Base-by-base conservation (phyloP, 257 asterid species). In the Solanum rostratum region DNA sequence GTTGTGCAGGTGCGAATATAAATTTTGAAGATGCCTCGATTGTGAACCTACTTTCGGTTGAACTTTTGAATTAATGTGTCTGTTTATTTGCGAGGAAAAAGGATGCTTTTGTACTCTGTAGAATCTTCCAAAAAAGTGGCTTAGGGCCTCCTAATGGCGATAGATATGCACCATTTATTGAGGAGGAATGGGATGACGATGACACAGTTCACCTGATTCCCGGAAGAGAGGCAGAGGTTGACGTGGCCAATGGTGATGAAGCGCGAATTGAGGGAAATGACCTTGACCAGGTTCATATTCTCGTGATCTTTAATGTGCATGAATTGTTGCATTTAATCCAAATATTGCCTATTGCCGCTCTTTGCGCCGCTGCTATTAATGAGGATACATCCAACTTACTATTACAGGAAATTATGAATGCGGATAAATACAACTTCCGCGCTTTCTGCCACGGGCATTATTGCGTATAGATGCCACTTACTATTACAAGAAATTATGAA, bases 91-190 rank as follows among this genome's bases (percentile, higher is more conserved):
- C 74, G 92, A 41, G 92, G 84, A 85, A 90, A 88, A 88, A 96
- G 99, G 98, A 96, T 87, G 94, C 97, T 0, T 96, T 93, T 91
- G 99, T 96, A 87, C 97, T 96, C 7, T 96, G 99, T 91, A 89
- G 99, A 90, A 93, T 96, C 84, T 96, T 96, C 85, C 98, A 93
- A 82, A 96, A 96, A 90, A 95, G 99, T 88, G 99, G 99, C 46
- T 70, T 96, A 12, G 99, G 99, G n/a, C 98, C 98, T 20, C 98
- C 98, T 8, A 96, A 93, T 81, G 98, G 98, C 60, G 95, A 93
- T 86, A 93, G 98, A 22, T 96, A 96, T 70, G 99, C 99, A 30
- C 98, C 99, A 79, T 96, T 96, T 89, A 88, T 96, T 29, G 99
- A 96, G 85, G 99, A 96, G 90, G 99, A 96, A 84, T 96, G 99